These are phyloP conservation scores for Penicillium daleae DNA, from an alignment of 495 filamentous ascomycete genomes.

Conservation along the genomic window DNA sequence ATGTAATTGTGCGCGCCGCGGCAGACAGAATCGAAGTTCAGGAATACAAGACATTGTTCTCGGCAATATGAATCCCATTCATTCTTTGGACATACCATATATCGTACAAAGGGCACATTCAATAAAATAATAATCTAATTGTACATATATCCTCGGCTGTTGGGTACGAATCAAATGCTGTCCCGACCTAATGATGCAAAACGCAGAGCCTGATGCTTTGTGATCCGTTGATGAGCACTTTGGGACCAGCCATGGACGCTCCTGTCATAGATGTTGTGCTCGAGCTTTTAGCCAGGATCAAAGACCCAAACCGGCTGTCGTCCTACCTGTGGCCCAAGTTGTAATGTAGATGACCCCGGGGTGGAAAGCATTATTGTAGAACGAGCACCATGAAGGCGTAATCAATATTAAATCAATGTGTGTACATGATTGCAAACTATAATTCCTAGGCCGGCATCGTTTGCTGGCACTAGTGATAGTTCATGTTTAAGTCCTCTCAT, in stretches of 20 bases:
- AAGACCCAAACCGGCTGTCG: constrained; percentile 18
- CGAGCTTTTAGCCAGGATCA: constrained; percentile 5
- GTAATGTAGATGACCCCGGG: constrained; percentile 17
- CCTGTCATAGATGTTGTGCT: constrained; percentile 2
- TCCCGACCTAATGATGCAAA: constrained; percentile 3
- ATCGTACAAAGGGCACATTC: not conserved
- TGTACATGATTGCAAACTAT: too few species aligned
- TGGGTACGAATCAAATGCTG: constrained; percentile 18
- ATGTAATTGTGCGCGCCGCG: constrained; percentile 13
- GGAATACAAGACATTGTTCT: not conserved
- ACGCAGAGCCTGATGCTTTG: not conserved
- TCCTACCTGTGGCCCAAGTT: constrained; percentile 23
- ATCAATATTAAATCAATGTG: too few species aligned
- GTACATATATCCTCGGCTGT: too few species aligned
- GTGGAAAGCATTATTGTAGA: too few species aligned
- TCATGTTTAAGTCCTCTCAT: not conserved
- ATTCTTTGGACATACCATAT: not conserved
- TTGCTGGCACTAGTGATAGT: too few species aligned
- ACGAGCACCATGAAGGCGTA: too few species aligned
- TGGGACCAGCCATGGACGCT: constrained; percentile 1
- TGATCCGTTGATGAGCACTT: constrained; percentile 10
- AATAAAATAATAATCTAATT: not conserved
- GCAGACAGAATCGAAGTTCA: not conserved
- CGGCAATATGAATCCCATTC: not conserved
- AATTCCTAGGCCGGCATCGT: too few species aligned